Base-by-base conservation (phyloP, 495 filamentous ascomycete genomes). In the Penicillium mononematosum region DNA sequence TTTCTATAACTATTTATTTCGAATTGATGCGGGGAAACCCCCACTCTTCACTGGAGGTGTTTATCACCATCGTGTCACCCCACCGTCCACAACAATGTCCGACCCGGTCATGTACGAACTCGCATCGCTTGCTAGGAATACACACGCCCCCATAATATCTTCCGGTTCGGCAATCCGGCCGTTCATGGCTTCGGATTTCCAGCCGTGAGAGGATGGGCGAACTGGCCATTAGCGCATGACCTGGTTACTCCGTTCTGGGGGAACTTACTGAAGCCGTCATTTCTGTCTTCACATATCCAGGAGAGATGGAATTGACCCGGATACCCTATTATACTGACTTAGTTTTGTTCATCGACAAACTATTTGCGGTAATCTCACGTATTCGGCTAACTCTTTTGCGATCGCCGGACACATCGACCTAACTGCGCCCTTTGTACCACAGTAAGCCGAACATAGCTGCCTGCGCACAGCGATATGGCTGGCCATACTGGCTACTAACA, bases 71-170 rank as follows among this genome's bases (percentile, higher is more conserved):
- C 20, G 20, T 20, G 20, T 20, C 11, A 71, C 69, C 47, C 73
- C 71, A 46, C 71, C 72, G 62, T 75, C 72, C 24, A 75, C 69
- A 27, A 89, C 74, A 55, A 91, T 78, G 72, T 94, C 87, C 63
- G 82, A 78, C 31, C 91, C 91, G 5, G 91, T 94, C 85, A 92
- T 90, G 75, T 89, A 96, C 34, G 75, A 67, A 31, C 81, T 86
- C 5, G 89, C 85, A 58, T 94, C 89, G 32, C 86, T 89, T 6
- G 88, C 89, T 45, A 96, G 76, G 74, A 89, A 93, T 47, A 94
- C 84, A 53, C 88, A 90, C 38, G 91, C 80, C 43, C 85, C 87
- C 76, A 91, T 92, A 14, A 95, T 80, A 65, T 92, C 91, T 66
- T 94, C 87, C 20, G 89, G 85, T 48, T 78, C 78, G 38, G 89